Percentiles rank a stretch among this genome's conserved stretches.
These are phyloP conservation scores for Cercis canadensis DNA, from an alignment of 306 rosid genomes.

Conservation along the genomic window DNA sequence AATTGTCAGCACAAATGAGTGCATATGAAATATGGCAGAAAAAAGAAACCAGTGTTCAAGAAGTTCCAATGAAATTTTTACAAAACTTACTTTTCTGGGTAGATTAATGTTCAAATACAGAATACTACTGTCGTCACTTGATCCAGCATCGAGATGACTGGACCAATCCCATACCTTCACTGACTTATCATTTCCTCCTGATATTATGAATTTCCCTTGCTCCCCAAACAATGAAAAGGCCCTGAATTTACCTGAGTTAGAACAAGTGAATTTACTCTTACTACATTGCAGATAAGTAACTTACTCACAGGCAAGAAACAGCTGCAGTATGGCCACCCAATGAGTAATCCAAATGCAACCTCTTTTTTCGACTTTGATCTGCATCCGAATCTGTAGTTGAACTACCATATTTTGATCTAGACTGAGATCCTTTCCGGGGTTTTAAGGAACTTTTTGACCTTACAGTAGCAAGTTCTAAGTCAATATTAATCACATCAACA, in stretches of 20 bases:
- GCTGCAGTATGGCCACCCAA: constrained; percentile 87
- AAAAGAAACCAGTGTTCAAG: constrained; percentile 24
- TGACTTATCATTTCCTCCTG: constrained; percentile 84
- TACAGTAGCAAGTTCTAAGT: constrained; percentile 57
- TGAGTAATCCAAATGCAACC: constrained; percentile 77
- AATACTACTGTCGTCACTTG: constrained; percentile 36
- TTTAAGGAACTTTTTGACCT: constrained; percentile 61
- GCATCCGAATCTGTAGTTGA: constrained; percentile 41
- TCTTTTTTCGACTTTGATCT: constrained; percentile 55
- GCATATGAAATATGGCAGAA: constrained; percentile 6
- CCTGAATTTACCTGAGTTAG: constrained; percentile 61
- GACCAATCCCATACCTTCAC: constrained; percentile 93
- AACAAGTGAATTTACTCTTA: constrained; percentile 26
- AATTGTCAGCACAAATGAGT: constrained; percentile 32
- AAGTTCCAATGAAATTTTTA: constrained; percentile 21
- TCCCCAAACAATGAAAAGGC: constrained; percentile 82
- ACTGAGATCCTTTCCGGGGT: constrained; percentile 61
- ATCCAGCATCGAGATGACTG: constrained; percentile 44
- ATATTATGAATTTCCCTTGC: constrained; percentile 80
- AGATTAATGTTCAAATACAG: constrained; percentile 57
- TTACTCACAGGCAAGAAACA: constrained; percentile 79
- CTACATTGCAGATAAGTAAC: constrained; percentile 32
- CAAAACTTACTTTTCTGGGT: constrained; percentile 67
- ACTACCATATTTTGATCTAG: constrained; percentile 56
- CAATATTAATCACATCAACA: constrained; percentile 69